phyloP scores from a whole-genome alignment of 2,329 filamentous ascomycete genomes.

The Penicillium sp. region DNA sequence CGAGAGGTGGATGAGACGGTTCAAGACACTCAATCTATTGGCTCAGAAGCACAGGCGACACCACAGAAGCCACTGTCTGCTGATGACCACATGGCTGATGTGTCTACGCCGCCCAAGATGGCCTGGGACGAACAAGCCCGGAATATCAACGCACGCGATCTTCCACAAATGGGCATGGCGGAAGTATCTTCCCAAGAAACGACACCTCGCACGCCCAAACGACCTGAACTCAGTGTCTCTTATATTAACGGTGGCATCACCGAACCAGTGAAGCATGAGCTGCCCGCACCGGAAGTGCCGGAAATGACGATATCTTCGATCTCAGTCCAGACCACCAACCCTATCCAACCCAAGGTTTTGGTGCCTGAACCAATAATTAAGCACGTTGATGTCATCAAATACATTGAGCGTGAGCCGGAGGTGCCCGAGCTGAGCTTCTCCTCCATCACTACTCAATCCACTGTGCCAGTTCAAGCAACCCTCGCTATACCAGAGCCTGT shows the following conservation, averaged over 20 bases:
- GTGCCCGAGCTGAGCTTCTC: slow-evolving; percentile 29
- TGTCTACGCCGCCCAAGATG: slow-evolving; percentile 44
- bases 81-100: slow-evolving; percentile 29
- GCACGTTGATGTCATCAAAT: slow-evolving; percentile 11
- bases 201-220: slow-evolving; percentile 44
- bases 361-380: slow-evolving; percentile 16
- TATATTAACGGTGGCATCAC: slow-evolving; percentile 34
- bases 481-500: slow-evolving; percentile 26
- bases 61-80: slow-evolving; percentile 34
- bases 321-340: slow-evolving; percentile 31
- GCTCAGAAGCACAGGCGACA: slow-evolving; percentile 47
- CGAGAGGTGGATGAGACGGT: slow-evolving; percentile 19
- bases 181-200: slow-evolving; percentile 38
- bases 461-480: slow-evolving; percentile 21
- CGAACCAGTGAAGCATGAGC: slow-evolving; percentile 28
- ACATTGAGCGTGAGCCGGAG: slow-evolving; percentile 15
- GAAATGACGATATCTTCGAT: slow-evolving; percentile 38
- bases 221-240: slow-evolving; percentile 38
- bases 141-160: slow-evolving; percentile 13
- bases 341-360: slow-evolving; percentile 12
- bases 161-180: slow-evolving; percentile 34
- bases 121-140: slow-evolving; percentile 38
- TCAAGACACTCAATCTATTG: slow-evolving; percentile 33
- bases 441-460: slow-evolving; percentile 29
- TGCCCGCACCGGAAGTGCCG: slow-evolving; percentile 17